These are phyloP conservation scores for Aquilaria agallochum DNA, from an alignment of 441 rosid genomes.

Conservation along the genomic window DNA sequence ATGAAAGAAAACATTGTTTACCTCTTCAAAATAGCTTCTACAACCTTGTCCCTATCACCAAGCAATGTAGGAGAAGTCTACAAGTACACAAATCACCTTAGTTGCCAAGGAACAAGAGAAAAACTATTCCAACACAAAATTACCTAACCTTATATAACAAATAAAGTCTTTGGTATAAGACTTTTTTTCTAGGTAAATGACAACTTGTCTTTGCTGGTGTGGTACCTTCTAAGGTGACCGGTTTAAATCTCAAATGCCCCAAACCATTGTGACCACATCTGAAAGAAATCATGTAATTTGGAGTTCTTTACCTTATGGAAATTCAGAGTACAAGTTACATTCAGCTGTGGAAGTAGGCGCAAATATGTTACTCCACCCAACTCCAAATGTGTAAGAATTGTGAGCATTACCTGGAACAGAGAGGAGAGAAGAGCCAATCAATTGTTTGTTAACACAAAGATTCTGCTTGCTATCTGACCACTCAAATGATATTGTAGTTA, in stretches of 20 bases:
- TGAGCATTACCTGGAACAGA: conserved; percentile 80
- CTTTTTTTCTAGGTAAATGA: too few species aligned
- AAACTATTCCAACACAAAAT: too few species aligned
- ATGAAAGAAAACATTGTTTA: conserved; percentile 22
- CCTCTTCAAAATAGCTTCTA: conserved; percentile 77
- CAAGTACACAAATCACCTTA: conserved; percentile 21
- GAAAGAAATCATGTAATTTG: conserved; percentile 4
- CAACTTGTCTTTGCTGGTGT: too few species aligned
- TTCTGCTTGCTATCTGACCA: conserved; percentile 5
- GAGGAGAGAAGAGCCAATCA: conserved; percentile 4
- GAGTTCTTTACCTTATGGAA: conserved; percentile 77
- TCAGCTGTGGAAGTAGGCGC: conserved; percentile 67
- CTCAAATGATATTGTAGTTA: background rate
- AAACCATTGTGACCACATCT: background rate
- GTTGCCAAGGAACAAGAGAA: conserved; percentile 1
- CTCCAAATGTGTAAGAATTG: conserved; percentile 83
- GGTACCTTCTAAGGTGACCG: too few species aligned
- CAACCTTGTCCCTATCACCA: conserved; percentile 58
- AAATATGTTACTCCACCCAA: conserved; percentile 79
- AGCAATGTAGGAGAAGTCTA: conserved; percentile 73
- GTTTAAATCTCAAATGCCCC: too few species aligned
- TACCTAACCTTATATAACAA: too few species aligned
- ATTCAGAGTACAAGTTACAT: conserved; percentile 71
- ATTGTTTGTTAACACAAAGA: background rate
- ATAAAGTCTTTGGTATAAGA: too few species aligned